Evolutionary conservation across 495 filamentous ascomycete genomes (phyloP).

Genomic region (Hyaloscypha bicolor): DNA sequence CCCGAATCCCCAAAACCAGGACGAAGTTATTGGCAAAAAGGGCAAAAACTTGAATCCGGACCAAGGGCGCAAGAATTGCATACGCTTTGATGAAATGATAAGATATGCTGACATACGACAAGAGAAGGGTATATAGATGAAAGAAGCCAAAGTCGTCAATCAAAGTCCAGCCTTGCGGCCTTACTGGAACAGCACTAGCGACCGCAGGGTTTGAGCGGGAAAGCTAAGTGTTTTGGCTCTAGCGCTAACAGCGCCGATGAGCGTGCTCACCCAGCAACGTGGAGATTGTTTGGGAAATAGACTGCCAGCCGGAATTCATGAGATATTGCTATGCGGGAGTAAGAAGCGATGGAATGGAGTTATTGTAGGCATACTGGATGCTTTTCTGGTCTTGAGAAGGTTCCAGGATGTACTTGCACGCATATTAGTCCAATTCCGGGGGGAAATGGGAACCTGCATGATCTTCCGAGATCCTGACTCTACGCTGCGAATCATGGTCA

Average conservation of each 20-base stretch:
- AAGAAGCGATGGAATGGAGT: background rate
- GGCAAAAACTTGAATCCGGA: background rate
- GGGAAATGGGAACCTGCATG: background rate
- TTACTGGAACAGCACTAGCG: background rate
- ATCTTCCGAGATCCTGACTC: background rate
- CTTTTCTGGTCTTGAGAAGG: background rate
- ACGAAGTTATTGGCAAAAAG: background rate
- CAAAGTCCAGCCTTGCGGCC: constrained; percentile 2
- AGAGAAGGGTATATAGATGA: background rate
- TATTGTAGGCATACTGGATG: background rate
- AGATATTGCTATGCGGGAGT: background rate
- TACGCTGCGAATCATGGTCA: background rate
- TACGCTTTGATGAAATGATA: background rate
- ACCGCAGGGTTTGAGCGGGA: constrained; percentile 6
- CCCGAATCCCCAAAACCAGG: background rate
- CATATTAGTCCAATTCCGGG: background rate
- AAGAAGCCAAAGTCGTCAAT: background rate
- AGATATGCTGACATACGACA: background rate
- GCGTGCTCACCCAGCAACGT: background rate
- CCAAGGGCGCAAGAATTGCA: background rate
- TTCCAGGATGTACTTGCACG: background rate
- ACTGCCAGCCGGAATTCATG: background rate
- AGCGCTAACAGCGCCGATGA: background rate
- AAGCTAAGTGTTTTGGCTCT: constrained; percentile 3
- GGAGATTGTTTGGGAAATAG: background rate